These are phyloP conservation scores for Albugo candida DNA, from an alignment of 352 stramenopile species.

Conservation along the genomic window DNA sequence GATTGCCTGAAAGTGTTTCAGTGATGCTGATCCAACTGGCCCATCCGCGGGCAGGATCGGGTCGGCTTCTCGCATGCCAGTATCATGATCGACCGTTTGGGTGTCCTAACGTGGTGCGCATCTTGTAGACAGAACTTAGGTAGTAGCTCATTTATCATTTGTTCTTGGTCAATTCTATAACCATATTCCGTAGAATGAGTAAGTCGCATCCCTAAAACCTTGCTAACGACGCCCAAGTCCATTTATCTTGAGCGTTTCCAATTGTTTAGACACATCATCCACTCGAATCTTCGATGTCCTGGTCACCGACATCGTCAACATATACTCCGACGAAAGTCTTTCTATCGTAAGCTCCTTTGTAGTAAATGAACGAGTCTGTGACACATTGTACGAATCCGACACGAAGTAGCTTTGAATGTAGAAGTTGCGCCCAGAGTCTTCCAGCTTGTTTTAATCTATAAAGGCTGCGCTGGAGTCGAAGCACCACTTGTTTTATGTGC, in stretches of 20 bases:
- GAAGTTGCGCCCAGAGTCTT: not conserved
- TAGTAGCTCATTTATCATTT: slow-evolving; percentile 9
- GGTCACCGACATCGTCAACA: slow-evolving; percentile 17
- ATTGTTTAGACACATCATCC: slow-evolving; percentile 5
- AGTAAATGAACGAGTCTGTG: not conserved
- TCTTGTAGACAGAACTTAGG: slow-evolving; percentile 5
- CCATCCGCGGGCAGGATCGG: slow-evolving; percentile 1
- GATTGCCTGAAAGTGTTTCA: slow-evolving; percentile 11
- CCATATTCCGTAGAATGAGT: not conserved
- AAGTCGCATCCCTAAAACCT: slow-evolving; percentile 15
- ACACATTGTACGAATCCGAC: not conserved
- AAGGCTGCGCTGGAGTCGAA: slow-evolving; percentile 6
- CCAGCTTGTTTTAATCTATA: slow-evolving; percentile 3
- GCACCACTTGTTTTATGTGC: not conserved
- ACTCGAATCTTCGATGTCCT: not conserved
- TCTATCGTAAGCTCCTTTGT: not conserved
- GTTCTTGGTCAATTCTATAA: slow-evolving; percentile 10
- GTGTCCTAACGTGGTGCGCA: slow-evolving; percentile 5
- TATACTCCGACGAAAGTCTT: slow-evolving; percentile 8
- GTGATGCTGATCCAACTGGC: slow-evolving; percentile 1
- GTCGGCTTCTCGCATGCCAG: not conserved
- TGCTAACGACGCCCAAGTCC: slow-evolving; percentile 8
- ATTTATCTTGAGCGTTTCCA: slow-evolving; percentile 11
- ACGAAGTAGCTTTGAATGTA: not conserved
- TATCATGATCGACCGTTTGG: slow-evolving; percentile 1